These are phyloP conservation scores for Colletotrichum musicola DNA, from an alignment of 2,329 filamentous ascomycete species.

Conservation along the genomic window DNA sequence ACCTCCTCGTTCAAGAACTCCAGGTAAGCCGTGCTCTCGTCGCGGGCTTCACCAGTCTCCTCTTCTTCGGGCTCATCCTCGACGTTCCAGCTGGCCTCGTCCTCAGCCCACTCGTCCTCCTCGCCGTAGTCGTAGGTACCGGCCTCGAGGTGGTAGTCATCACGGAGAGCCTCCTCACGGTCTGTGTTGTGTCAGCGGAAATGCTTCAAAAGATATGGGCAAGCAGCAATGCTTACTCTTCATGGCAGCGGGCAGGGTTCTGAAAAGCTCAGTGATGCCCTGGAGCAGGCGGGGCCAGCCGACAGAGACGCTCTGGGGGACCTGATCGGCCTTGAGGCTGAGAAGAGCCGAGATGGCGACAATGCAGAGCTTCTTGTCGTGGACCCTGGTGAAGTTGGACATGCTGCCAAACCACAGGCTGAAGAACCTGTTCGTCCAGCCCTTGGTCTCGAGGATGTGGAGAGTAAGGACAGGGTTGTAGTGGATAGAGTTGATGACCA, in stretches of 20 bases:
- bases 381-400: slow-evolving; percentile 90
- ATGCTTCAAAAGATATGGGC: no score
- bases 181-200: slow-evolving; percentile 62
- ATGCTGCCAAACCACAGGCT: slow-evolving; percentile 98
- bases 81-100: slow-evolving; percentile 83
- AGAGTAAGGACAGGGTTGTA: slow-evolving; percentile 92
- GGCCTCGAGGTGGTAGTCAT: slow-evolving; percentile 82
- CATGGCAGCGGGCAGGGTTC: slow-evolving; percentile 86
- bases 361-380: slow-evolving; percentile 99
- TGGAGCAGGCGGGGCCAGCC: slow-evolving; percentile 93
- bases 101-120: slow-evolving; percentile 86
- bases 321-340: slow-evolving; percentile 81
- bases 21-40: slow-evolving; percentile 93
- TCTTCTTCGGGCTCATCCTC: slow-evolving; percentile 79
- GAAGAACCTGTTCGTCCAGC: slow-evolving; percentile 99
- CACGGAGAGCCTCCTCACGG: slow-evolving; percentile 91
- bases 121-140: slow-evolving; percentile 72
- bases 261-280: slow-evolving; percentile 91
- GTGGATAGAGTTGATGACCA: slow-evolving; percentile 98
- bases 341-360: slow-evolving; percentile 91
- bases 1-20: slow-evolving; percentile 96
- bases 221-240: slow-evolving; percentile 70
- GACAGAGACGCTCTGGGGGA: slow-evolving; percentile 92
- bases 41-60: slow-evolving; percentile 76
- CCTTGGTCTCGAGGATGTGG: slow-evolving; percentile 88